A percentile compares a stretch with the other conserved stretches of the same genome.
phyloP scores from a whole-genome alignment of 768 basidiomycete species.

The Mycena venus region DNA sequence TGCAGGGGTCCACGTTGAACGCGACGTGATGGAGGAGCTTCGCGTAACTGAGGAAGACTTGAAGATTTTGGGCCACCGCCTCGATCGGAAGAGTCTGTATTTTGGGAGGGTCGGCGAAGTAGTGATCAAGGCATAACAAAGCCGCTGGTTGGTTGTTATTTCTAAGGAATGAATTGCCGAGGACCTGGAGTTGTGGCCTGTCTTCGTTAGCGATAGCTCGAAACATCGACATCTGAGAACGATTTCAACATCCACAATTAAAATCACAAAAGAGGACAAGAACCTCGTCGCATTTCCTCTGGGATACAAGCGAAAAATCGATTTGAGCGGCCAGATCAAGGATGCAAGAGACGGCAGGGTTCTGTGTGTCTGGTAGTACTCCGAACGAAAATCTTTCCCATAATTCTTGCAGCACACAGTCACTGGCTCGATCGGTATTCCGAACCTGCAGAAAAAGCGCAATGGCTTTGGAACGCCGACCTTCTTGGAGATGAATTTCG shows the following conservation, averaged over 20 bases:
- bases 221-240: conserved; percentile 45
- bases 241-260: background rate
- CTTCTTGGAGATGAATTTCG: conserved; percentile 61
- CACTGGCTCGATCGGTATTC: conserved; percentile 47
- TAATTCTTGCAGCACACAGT: conserved; percentile 56
- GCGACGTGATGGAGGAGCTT: conserved; percentile 20
- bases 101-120: conserved; percentile 45
- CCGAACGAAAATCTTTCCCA: conserved; percentile 63
- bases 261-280: background rate
- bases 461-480: conserved; percentile 62
- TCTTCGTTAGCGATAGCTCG: conserved; percentile 44
- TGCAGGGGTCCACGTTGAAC: conserved; percentile 25
- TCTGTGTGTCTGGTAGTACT: conserved; percentile 26
- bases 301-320: conserved; percentile 22
- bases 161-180: conserved; percentile 45
- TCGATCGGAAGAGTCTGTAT: conserved; percentile 39
- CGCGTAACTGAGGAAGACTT: conserved; percentile 52
- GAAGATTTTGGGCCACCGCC: conserved; percentile 45
- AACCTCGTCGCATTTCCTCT: conserved; percentile 29
- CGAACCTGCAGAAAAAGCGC: conserved; percentile 54
- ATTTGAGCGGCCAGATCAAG: conserved; percentile 39
- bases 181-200: conserved; percentile 39
- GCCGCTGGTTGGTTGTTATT: conserved; percentile 46
- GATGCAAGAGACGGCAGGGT: conserved; percentile 33
- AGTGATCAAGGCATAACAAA: conserved; percentile 59